Conservation (phyloP, 2,329 filamentous ascomycete genomes). For the Phyllosticta citriasiana region DNA sequence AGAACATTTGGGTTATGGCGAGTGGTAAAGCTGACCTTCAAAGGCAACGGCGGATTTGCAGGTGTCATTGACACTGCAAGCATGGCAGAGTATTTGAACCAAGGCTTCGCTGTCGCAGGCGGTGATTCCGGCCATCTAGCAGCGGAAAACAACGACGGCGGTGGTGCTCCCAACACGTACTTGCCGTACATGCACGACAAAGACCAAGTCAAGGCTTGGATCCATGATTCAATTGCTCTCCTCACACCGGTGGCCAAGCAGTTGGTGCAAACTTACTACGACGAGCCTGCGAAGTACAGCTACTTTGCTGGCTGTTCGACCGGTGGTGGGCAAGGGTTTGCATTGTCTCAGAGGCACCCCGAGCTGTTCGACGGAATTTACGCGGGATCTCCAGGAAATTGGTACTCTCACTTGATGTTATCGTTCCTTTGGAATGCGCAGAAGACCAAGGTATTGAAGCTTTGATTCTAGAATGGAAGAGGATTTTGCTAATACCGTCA, state of each 20-base stretch:
- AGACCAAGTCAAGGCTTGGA: conserved; percentile 11
- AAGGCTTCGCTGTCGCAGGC: conserved; percentile 12
- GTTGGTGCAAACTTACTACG: conserved; percentile 5
- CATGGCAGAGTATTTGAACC: conserved; percentile 11
- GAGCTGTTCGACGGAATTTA: conserved; percentile 14
- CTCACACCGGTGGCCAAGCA: conserved; percentile 11
- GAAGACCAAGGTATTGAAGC: conserved; percentile 1
- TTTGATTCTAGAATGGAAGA: not conserved
- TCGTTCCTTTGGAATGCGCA: conserved; percentile 14
- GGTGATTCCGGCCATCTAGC: conserved; percentile 11
- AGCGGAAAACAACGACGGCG: conserved; percentile 7
- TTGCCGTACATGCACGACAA: conserved; percentile 11
- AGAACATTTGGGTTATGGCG: not conserved
- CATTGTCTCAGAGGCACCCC: conserved; percentile 12
- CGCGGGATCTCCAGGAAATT: conserved; percentile 12
- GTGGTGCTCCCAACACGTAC: conserved; percentile 10
- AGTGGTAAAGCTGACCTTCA: not conserved
- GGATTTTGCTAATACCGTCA: not conserved
- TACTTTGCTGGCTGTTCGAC: conserved; percentile 14
- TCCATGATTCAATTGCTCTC: conserved; percentile 11
- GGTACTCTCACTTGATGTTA: conserved; percentile 12
- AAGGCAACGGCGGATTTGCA: conserved; percentile 12
- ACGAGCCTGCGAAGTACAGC: conserved; percentile 1
- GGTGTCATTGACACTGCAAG: conserved; percentile 8
- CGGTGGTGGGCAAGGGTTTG: conserved; percentile 14